A percentile compares a stretch with the other conserved stretches of the same genome.
These are phyloP conservation scores for Spirogloea muscicola DNA, from an alignment of 139 green algal species.

Conservation along the genomic window DNA sequence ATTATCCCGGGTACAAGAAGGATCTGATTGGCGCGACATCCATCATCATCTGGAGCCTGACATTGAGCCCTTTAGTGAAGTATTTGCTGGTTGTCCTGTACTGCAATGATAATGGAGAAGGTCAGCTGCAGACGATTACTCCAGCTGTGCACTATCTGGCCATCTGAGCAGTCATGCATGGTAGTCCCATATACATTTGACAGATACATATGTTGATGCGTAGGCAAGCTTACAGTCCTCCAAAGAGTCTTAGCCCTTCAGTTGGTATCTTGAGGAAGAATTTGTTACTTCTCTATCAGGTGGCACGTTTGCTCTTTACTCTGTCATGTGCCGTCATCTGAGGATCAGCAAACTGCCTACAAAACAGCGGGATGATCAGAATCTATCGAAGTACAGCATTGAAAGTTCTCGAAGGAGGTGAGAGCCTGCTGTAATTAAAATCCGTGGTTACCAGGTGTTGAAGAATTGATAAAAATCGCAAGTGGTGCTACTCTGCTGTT, in stretches of 20 bases:
- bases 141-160: not conserved
- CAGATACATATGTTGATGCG: not conserved
- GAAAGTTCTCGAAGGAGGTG: no score
- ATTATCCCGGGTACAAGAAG: conserved; percentile 15
- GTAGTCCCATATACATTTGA: not conserved
- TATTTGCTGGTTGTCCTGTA: conserved; percentile 63
- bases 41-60: conserved; percentile 73
- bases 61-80: conserved; percentile 55
- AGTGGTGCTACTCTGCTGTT: no score
- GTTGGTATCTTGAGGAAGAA: not conserved
- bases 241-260: no score
- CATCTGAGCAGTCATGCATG: no score
- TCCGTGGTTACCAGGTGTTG: no score
- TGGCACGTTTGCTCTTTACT: conserved; percentile 74
- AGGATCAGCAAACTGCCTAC: no score
- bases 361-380: no score
- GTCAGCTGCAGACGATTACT: conserved; percentile 32
- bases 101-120: conserved; percentile 68
- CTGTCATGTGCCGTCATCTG: conserved; percentile 56
- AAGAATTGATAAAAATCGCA: no score
- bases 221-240: not conserved
- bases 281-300: conserved; percentile 44
- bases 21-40: conserved; percentile 54
- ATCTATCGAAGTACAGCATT: no score
- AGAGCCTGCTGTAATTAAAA: no score